Base-by-base conservation (phyloP, 2,329 filamentous ascomycete species). In the Cercospora zeae-maydis region DNA sequence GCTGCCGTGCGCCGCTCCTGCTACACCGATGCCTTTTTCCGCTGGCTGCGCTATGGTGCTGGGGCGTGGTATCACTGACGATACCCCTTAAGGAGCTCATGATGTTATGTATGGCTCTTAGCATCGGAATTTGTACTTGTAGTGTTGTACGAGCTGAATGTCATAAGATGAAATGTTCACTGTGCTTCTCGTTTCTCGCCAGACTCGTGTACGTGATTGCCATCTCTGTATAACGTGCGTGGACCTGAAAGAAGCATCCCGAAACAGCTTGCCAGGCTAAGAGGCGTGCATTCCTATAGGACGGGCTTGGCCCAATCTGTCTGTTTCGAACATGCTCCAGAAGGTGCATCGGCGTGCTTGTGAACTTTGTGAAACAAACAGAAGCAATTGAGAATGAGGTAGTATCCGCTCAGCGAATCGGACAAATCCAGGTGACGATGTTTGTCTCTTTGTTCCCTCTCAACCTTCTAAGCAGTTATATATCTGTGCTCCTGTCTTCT, bases 51-150 rank as follows among this genome's bases (percentile, higher is more conserved):
- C 34, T 56, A 21, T 14, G 57, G 57, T 49, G 16, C 45, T 24
- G 51, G 1, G 57, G 63, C 66, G 60, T 63, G 58, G 55, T 54
- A 59, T 58, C 66, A 67, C 66, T 67, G 61, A 64, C 65, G 66
- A 68, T 68, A 68, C 66, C 66, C 66, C 66, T 58, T 68, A 66
- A 64, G 61, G 49, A 61, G 64, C 65, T 61, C 66, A 63, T 49
- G 58, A 55, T 59, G 55, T 58, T 64, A 61, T 55, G 59, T 57
- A 60, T 52, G 52, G 42, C 55, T 53, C 58, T 64, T 61, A 61
- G 58, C 58, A 61, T 55, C 51, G 58, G 52, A 45, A 49, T 61
- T 36, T 64, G 62, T 64, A 61, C 62, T 64, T 45, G 54, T 42
- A 59, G 61, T 42, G 55, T 55, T 62, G 57, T 57, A 63, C 58